phyloP scores from a whole-genome alignment of 441 rosid species.

The Erysimum pusillum region DNA sequence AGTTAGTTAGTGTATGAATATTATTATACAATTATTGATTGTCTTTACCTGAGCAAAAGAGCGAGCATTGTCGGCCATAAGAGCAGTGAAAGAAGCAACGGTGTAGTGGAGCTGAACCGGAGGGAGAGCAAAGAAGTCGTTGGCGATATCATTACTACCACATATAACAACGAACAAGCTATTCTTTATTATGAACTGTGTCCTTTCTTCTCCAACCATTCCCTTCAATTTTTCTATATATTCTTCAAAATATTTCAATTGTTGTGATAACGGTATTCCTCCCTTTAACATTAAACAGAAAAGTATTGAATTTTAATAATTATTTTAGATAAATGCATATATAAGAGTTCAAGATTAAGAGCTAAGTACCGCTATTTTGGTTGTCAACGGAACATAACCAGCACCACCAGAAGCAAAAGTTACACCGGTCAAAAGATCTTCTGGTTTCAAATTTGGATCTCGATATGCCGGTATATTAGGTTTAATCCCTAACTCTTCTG shows the following conservation, averaged over 20 bases:
- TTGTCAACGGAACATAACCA: conserved; percentile 56
- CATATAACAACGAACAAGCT: conserved; percentile 54
- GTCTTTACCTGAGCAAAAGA: conserved; percentile 58
- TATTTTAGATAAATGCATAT: neutral
- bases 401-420: conserved; percentile 82
- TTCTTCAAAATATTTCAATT: conserved; percentile 59
- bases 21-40: neutral
- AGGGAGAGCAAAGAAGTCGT: conserved; percentile 53
- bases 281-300: conserved; percentile 36
- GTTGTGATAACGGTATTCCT: conserved; percentile 54
- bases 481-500: conserved; percentile 73
- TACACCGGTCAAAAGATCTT: conserved; percentile 77
- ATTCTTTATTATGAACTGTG: conserved; percentile 49
- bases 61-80: conserved; percentile 62
- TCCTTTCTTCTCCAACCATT: conserved; percentile 60
- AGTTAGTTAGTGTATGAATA: neutral
- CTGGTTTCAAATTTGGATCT: conserved; percentile 56
- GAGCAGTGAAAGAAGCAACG: conserved; percentile 57
- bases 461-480: conserved; percentile 65
- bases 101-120: conserved; percentile 53
- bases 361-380: conserved; percentile 17
- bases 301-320: neutral
- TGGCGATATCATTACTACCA: conserved; percentile 82
- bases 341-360: neutral
- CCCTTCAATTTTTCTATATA: conserved; percentile 58